These are phyloP conservation scores for Venturia oleaginea DNA, from an alignment of 2,329 filamentous ascomycete genomes.

Conservation along the genomic window DNA sequence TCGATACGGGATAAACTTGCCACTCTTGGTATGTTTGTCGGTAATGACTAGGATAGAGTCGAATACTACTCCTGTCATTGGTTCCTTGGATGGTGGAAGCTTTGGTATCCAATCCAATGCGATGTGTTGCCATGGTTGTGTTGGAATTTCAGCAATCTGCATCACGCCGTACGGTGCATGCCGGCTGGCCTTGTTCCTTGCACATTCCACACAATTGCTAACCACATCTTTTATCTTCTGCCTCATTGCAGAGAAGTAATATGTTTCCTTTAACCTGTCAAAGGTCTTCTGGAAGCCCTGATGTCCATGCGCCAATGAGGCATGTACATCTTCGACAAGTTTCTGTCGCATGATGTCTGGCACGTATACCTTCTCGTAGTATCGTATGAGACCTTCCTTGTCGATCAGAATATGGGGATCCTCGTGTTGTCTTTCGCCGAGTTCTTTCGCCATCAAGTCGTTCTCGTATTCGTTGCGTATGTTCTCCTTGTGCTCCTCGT, in stretches of 20 bases:
- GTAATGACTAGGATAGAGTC: constrained; percentile 12
- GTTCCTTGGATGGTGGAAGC: constrained; percentile 2
- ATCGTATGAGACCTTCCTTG: background rate
- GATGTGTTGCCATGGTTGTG: constrained; percentile 16
- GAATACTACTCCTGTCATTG: background rate
- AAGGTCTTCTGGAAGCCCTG: background rate
- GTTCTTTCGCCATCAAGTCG: background rate
- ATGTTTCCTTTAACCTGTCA: background rate
- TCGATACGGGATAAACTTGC: constrained; percentile 13
- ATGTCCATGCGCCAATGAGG: background rate
- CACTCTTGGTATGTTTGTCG: constrained; percentile 14
- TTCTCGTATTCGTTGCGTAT: background rate
- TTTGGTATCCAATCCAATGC: constrained; percentile 17
- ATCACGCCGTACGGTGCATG: constrained; percentile 13
- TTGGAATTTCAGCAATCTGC: constrained; percentile 14
- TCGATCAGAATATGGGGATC: background rate
- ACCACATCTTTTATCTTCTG: background rate
- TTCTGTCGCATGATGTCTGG: background rate
- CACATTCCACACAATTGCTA: background rate
- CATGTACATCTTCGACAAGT: background rate
- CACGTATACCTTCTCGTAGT: background rate
- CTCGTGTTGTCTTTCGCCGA: background rate
- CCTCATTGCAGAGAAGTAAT: background rate
- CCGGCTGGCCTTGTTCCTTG: background rate
- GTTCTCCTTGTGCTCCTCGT: background rate